Evolutionary conservation across 2,329 filamentous ascomycete species (phyloP), one percentile per base, ranked within the genome.

Genomic region (Fusarium torulosum): DNA sequence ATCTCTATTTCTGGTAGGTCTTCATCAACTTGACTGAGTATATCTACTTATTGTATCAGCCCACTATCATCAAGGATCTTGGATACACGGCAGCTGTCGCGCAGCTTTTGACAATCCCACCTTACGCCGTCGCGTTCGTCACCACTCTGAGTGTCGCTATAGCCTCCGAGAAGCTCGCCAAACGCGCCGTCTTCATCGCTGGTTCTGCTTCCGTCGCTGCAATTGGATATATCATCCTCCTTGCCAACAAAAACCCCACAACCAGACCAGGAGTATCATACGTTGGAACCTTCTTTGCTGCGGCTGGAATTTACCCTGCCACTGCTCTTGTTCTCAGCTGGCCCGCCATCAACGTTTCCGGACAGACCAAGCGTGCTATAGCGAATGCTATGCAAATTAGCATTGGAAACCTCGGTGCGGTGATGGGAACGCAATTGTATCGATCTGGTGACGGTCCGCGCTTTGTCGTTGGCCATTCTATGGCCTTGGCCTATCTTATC

Each of bases 361-460:
- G 89, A 0, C 89, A 91, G 76, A 91, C 88, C 0, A 92, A 92
- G 76, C 82, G 90, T 1, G 88, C 87, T 1, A 87, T 89, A 6
- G 88, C 87, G 4, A 91, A 89, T 46, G 90, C 87, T 0, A 87
- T 92, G 85, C 89, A 91, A 69, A 91, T 92, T 58, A 89, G 86
- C 11, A 88, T 92, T 50, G 90, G 90, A 0, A 92, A 91, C 66
- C 73, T 90, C 2, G 90, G 90, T 1, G 89, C 88, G 0, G 88
- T 92, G 0, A 69, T 93, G 23, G 90, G 90, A 0, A 92, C 90
- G 2, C 90, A 93, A 76, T 75, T 93, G 2, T 92, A 92, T 74
- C 82, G 90, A 3, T 80, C 61, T 0, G 79, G 83, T 3, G 86
- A 88, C 27, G 85, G 83, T 0, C 90, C 90, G 2, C 79, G 88